Percentiles rank a stretch among this genome's conserved stretches.
These are phyloP conservation scores for Gnomoniopsis smithogilvyi DNA, from an alignment of 2,329 filamentous ascomycete species.

Conservation along the genomic window DNA sequence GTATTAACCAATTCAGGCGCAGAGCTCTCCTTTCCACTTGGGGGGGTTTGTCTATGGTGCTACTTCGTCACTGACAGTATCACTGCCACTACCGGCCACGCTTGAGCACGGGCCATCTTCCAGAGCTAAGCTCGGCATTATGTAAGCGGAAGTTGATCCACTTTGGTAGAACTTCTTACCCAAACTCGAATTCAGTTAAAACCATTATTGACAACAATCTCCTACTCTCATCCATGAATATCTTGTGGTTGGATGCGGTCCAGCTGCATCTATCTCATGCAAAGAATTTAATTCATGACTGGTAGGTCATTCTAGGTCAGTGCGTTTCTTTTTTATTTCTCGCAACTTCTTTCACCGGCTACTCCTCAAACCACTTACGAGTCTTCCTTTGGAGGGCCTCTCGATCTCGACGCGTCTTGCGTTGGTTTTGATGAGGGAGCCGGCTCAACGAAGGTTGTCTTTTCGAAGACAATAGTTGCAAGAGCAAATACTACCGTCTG, in stretches of 20 bases:
- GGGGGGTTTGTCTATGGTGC: neutral
- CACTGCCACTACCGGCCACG: neutral
- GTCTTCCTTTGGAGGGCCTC: constrained; percentile 26
- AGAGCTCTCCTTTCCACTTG: neutral
- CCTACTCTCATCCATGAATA: too few species aligned
- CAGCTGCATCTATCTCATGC: neutral
- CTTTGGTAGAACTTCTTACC: neutral
- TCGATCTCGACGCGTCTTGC: constrained; percentile 28
- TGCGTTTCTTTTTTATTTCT: neutral
- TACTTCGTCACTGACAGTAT: neutral
- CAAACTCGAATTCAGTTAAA: too few species aligned
- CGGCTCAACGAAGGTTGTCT: constrained; percentile 20
- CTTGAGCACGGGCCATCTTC: neutral
- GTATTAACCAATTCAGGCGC: neutral
- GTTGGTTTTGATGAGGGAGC: constrained; percentile 24
- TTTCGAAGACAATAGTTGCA: constrained; percentile 22
- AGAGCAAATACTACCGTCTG: constrained; percentile 23
- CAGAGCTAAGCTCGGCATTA: neutral
- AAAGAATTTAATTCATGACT: neutral
- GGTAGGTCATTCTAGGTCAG: neutral
- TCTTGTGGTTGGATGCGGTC: neutral
- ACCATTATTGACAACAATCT: neutral
- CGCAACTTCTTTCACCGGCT: constrained; percentile 18
- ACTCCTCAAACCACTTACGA: constrained; percentile 19
- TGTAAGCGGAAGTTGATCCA: neutral